phyloP scores from a whole-genome alignment of 2,329 filamentous ascomycete genomes.

The Cordyceps javanica region DNA sequence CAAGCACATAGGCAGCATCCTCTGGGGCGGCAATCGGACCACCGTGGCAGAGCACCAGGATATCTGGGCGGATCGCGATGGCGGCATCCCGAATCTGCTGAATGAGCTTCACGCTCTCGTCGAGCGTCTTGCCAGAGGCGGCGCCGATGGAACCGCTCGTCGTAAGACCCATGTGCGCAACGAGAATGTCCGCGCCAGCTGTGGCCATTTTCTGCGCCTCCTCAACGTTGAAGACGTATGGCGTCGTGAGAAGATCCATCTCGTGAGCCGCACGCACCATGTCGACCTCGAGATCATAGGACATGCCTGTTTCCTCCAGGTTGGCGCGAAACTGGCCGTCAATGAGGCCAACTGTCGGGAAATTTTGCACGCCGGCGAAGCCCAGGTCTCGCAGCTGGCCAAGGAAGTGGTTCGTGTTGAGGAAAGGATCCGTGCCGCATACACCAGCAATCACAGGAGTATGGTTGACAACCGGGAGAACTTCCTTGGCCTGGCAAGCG shows the following conservation, averaged over 20 bases:
- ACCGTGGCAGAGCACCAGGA: constrained; percentile 65
- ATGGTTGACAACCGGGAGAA: constrained; percentile 56
- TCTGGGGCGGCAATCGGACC: constrained; percentile 59
- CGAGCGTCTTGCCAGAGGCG: constrained; percentile 52
- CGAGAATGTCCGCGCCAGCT: constrained; percentile 61
- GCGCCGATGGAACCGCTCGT: constrained; percentile 60
- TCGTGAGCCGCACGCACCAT: constrained; percentile 55
- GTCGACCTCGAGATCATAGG: constrained; percentile 59
- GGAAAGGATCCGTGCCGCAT: constrained; percentile 65
- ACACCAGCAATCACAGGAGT: constrained; percentile 65
- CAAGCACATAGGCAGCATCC: constrained; percentile 58
- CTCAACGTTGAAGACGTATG: constrained; percentile 61
- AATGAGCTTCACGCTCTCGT: constrained; percentile 56
- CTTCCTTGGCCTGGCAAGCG: constrained; percentile 48
- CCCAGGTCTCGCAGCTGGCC: constrained; percentile 54
- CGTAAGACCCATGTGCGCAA: constrained; percentile 64
- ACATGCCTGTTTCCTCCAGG: constrained; percentile 68
- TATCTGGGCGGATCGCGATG: constrained; percentile 45
- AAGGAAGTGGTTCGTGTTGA: constrained; percentile 55
- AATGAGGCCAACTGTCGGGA: constrained; percentile 65
- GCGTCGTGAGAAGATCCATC: constrained; percentile 59
- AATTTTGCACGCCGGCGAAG: constrained; percentile 67
- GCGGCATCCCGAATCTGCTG: constrained; percentile 60
- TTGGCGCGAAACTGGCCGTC: constrained; percentile 62
- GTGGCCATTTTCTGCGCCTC: constrained; percentile 56